Percentiles rank a stretch among this genome's conserved stretches.
These are phyloP conservation scores for Amanita polypyramis DNA, from an alignment of 768 basidiomycete genomes.

Conservation along the genomic window DNA sequence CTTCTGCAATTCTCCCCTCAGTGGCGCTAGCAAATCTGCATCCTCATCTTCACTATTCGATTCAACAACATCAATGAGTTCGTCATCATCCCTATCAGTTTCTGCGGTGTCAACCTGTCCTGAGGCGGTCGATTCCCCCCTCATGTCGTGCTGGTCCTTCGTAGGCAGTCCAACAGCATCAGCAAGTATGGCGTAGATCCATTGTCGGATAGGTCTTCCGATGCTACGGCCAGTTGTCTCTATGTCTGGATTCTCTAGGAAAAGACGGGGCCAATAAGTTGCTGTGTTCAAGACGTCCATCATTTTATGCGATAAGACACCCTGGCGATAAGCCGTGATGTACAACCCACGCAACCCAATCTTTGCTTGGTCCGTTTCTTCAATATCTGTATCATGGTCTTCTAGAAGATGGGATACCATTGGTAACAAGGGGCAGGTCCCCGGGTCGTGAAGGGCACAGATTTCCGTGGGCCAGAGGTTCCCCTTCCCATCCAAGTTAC, in stretches of 20 bases:
- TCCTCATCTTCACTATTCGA: slow-evolving; percentile 43
- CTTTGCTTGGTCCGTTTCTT: slow-evolving; percentile 20
- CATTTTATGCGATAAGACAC: slow-evolving; percentile 43
- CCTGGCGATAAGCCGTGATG: slow-evolving; percentile 52
- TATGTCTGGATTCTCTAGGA: slow-evolving; percentile 68
- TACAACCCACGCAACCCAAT: slow-evolving; percentile 39
- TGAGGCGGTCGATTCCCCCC: not conserved
- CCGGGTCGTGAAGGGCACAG: slow-evolving; percentile 53
- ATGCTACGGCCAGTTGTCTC: slow-evolving; percentile 58
- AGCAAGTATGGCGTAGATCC: slow-evolving; percentile 61
- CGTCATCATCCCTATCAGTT: slow-evolving; percentile 39
- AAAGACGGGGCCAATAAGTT: slow-evolving; percentile 63
- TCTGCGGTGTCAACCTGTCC: slow-evolving; percentile 10
- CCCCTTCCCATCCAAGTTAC: slow-evolving; percentile 23
- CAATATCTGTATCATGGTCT: slow-evolving; percentile 15
- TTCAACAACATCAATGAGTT: slow-evolving; percentile 62
- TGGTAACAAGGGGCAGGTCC: slow-evolving; percentile 43
- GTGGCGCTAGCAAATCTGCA: slow-evolving; percentile 49
- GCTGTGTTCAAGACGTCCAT: slow-evolving; percentile 52
- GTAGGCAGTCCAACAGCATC: slow-evolving; percentile 51
- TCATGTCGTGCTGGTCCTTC: slow-evolving; percentile 9
- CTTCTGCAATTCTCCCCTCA: slow-evolving; percentile 56
- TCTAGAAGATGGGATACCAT: slow-evolving; percentile 39
- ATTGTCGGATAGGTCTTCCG: slow-evolving; percentile 49
- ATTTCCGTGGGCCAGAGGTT: slow-evolving; percentile 44